Conservation (phyloP, 2,329 filamentous ascomycete genomes). For the Penicillium sumatraense region DNA sequence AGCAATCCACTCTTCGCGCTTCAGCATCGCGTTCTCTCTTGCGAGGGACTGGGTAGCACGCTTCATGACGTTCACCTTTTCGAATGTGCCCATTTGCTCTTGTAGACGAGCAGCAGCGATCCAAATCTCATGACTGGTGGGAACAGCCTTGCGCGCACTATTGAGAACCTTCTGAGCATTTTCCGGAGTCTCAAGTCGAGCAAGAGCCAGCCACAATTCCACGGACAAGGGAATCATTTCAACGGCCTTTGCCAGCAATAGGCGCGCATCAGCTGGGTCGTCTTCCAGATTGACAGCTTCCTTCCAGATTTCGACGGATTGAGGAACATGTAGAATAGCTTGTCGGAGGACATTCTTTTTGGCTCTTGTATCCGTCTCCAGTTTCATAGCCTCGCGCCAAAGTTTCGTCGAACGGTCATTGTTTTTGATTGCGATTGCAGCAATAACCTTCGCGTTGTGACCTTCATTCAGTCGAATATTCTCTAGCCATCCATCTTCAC, state of each 20-base stretch:
- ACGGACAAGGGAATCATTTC: conserved; percentile 93
- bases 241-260: conserved; percentile 91
- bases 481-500: conserved; percentile 94
- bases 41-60: conserved; percentile 86
- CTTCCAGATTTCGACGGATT: conserved; percentile 97
- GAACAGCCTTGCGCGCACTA: conserved; percentile 89
- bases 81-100: conserved; percentile 81
- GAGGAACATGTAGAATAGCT: conserved; percentile 88
- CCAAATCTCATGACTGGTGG: conserved; percentile 95
- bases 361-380: conserved; percentile 79
- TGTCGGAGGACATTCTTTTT: conserved; percentile 93
- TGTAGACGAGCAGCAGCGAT: conserved; percentile 90
- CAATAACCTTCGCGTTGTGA: conserved; percentile 94
- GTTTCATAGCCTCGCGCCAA: conserved; percentile 94
- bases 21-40: conserved; percentile 93
- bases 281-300: conserved; percentile 95
- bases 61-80: conserved; percentile 90
- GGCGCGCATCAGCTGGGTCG: conserved; percentile 80
- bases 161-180: conserved; percentile 96
- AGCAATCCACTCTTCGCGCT: conserved; percentile 94
- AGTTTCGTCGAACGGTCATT: conserved; percentile 86
- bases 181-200: conserved; percentile 83
- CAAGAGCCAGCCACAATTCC: conserved; percentile 92
- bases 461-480: conserved; percentile 91
- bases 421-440: conserved; percentile 87